These are phyloP conservation scores for Backusella australiensis DNA, from an alignment of 192 early-diverging fungal species.

Conservation along the genomic window DNA sequence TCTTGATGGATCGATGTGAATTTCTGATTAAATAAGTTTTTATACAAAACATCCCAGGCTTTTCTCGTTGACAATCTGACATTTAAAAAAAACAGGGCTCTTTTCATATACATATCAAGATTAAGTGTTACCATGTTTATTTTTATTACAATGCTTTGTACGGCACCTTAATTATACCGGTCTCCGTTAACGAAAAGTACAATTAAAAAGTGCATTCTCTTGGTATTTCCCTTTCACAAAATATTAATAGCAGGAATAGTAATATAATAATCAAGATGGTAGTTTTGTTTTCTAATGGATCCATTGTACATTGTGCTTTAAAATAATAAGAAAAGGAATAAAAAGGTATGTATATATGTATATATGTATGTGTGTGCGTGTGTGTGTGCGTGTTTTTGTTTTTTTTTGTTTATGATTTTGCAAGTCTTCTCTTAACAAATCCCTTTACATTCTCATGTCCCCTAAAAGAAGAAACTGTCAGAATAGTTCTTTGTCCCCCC, in stretches of 20 bases:
- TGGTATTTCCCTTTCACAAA: background rate
- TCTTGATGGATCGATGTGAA: background rate
- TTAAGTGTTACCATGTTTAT: background rate
- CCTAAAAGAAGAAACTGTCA: constrained; percentile 12
- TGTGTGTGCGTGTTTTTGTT: background rate
- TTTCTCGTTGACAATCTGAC: background rate
- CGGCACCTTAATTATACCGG: background rate
- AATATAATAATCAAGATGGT: too few species aligned
- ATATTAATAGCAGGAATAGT: background rate
- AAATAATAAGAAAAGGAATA: background rate
- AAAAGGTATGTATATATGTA: background rate
- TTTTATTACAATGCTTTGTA: background rate
- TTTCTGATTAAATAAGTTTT: constrained; percentile 5
- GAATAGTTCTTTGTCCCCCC: background rate
- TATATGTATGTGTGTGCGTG: background rate
- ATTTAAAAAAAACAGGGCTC: background rate
- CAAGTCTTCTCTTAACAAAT: constrained; percentile 29
- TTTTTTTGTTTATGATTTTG: background rate
- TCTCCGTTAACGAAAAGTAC: background rate
- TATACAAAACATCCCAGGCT: constrained; percentile 6
- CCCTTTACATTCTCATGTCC: constrained; percentile 35
- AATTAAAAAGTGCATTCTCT: background rate
- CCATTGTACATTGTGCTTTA: background rate
- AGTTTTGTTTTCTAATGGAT: background rate
- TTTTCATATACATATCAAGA: background rate